Conservation (phyloP, 352 stramenopile species). For the Aphanomyces euteiches region DNA sequence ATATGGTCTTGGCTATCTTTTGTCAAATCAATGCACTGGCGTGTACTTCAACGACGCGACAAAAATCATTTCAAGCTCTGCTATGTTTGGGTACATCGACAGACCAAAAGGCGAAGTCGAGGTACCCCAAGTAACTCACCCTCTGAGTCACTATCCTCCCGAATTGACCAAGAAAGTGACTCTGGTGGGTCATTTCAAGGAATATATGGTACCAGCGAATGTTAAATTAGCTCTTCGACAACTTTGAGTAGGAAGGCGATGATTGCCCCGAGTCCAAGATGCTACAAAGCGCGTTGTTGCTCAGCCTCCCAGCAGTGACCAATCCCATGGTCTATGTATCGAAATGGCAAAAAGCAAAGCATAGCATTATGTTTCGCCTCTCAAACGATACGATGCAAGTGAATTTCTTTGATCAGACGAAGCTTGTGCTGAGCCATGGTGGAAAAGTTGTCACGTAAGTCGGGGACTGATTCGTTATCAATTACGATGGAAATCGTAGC, state of each 20-base stretch:
- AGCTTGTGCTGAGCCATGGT: conserved; percentile 91
- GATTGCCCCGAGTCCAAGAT: background rate
- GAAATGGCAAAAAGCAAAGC: conserved; percentile 98
- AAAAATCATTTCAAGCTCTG: conserved; percentile 93
- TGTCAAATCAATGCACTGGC: conserved; percentile 92
- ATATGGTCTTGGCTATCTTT: conserved; percentile 98
- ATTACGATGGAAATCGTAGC: background rate
- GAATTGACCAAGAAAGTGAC: conserved; percentile 97
- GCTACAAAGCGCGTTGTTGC: background rate
- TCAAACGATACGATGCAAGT: conserved; percentile 95
- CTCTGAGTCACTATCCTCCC: conserved; percentile 69
- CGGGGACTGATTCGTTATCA: background rate
- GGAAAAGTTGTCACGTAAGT: conserved; percentile 86
- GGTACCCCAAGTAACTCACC: conserved; percentile 33
- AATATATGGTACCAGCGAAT: conserved; percentile 89
- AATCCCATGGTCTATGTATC: conserved; percentile 86
- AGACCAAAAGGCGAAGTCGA: conserved; percentile 41
- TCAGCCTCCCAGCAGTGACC: conserved; percentile 17
- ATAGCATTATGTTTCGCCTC: conserved; percentile 97
- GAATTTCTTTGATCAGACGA: conserved; percentile 96
- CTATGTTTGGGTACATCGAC: conserved; percentile 95
- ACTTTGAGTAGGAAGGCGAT: conserved; percentile 19
- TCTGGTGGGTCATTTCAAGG: conserved; percentile 96
- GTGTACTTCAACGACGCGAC: conserved; percentile 99
- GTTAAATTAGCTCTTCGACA: background rate